Evolutionary conservation across 306 rosid genomes (phyloP), one percentile per base, ranked within the genome.

Genomic region (Cicer arietinum): DNA sequence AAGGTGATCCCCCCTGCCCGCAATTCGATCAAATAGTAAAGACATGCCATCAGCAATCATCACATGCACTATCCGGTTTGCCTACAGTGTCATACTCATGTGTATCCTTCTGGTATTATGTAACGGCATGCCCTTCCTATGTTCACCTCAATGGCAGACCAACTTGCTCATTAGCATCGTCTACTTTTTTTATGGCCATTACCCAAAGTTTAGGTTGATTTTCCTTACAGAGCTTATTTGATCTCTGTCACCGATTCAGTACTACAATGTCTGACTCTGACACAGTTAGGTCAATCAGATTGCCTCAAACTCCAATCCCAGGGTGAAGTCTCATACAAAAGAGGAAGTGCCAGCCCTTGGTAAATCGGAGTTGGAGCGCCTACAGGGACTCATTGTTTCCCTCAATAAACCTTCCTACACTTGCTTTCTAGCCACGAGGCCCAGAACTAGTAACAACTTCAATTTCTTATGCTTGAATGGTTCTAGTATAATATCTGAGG

Each of bases 401-500:
- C 61, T 57, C 41, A 10, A 57, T 22, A 57, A 57, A 57, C 63
- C 41, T 57, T 57, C 41, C 10, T 22, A 57, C n/a, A 22, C 14
- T 22, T 25, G 63, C 63, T 57, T n/a, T n/a, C n/a, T n/a, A n/a
- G n/a, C n/a, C n/a, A n/a, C n/a, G n/a, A 4, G 5, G 37, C 37
- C 37, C 37, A 30, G n/a, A 25, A 25, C 39, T 25, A 10, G 7
- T n/a, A 22, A 58, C 13, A 57, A 57, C 16, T 22, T 58, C 64
- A 58, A 22, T 25, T 58, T 12, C 41, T 14, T 25, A 58, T 22
- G 64, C 41, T 22, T 25, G 64, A 58, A 58, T 10, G 41, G 41
- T 58, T 25, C 64, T 58, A 58, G 14, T 10, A 58, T 58, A 58
- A 22, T 58, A 58, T 58, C 41, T 58, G n/a, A 58, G 16, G 41